A percentile compares a stretch with the other conserved stretches of the same genome.
Conservation (phyloP, 2,329 filamentous ascomycete species). For the Calonectria ilicicola region DNA sequence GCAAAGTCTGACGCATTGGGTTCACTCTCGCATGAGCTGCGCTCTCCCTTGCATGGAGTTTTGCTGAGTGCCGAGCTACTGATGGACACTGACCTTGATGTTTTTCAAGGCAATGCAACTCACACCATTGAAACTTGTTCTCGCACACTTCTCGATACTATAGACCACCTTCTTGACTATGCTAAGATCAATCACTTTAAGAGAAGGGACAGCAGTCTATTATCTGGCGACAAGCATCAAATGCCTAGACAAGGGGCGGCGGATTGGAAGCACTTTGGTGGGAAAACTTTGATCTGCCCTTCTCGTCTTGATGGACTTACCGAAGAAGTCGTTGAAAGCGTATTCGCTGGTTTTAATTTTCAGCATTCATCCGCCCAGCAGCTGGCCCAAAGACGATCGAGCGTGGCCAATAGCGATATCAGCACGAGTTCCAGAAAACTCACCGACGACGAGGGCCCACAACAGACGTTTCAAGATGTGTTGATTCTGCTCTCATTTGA, state of each 20-base stretch:
- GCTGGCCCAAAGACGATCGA: slow-evolving; percentile 1
- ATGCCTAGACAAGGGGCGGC: background rate
- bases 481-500: slow-evolving; percentile 52
- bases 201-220: slow-evolving; percentile 2
- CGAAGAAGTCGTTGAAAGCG: slow-evolving; percentile 61
- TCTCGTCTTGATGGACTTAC: slow-evolving; percentile 54
- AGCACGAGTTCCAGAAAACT: too few species aligned
- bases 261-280: slow-evolving; percentile 23
- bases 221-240: background rate
- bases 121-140: slow-evolving; percentile 64
- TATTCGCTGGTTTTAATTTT: slow-evolving; percentile 59
- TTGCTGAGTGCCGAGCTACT: slow-evolving; percentile 66
- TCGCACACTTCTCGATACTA: slow-evolving; percentile 64
- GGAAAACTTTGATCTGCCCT: slow-evolving; percentile 31
- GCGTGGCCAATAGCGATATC: background rate
- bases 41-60: slow-evolving; percentile 71
- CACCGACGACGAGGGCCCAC: background rate
- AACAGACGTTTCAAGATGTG: slow-evolving; percentile 36
- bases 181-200: slow-evolving; percentile 63
- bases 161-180: slow-evolving; percentile 66
- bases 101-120: slow-evolving; percentile 59
- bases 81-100: slow-evolving; percentile 61
- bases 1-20: slow-evolving; percentile 70
- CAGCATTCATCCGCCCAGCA: slow-evolving; percentile 39
- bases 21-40: slow-evolving; percentile 72